A percentile compares a stretch with the other conserved stretches of the same genome.
Conservation (phyloP, 495 filamentous ascomycete species). For the Penicillium chermesinum region DNA sequence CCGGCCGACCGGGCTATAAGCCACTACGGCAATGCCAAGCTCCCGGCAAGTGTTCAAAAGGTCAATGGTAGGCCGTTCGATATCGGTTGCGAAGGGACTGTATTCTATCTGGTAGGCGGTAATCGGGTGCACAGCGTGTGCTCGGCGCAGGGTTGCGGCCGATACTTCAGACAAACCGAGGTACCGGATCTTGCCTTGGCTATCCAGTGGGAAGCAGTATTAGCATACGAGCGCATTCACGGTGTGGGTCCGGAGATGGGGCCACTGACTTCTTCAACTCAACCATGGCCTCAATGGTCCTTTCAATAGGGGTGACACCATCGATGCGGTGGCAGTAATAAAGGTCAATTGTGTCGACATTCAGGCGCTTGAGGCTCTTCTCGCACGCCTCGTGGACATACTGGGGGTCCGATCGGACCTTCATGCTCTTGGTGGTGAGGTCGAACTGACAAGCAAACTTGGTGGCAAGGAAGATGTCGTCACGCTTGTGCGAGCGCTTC, state of each 20-base stretch:
- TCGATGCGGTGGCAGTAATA: conserved; percentile 49
- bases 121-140: conserved; percentile 55
- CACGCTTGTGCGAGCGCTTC: conserved; percentile 46
- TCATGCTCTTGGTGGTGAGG: conserved; percentile 2
- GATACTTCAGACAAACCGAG: conserved; percentile 54
- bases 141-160: conserved; percentile 55
- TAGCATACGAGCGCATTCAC: not conserved
- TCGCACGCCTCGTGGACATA: conserved; percentile 48
- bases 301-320: conserved; percentile 45
- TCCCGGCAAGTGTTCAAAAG: conserved; percentile 54
- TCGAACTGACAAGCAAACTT: conserved; percentile 44
- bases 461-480: conserved; percentile 53
- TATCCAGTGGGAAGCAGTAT: not conserved
- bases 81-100: conserved; percentile 53
- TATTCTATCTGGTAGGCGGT: conserved; percentile 61
- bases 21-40: conserved; percentile 56
- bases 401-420: conserved; percentile 46
- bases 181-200: conserved; percentile 52
- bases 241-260: not conserved
- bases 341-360: conserved; percentile 52
- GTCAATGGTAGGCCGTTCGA: conserved; percentile 44
- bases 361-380: conserved; percentile 48
- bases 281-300: conserved; percentile 57
- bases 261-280: conserved; percentile 44
- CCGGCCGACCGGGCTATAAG: conserved; percentile 58